Conservation (phyloP, 495 filamentous ascomycete species). For the Hyaloscypha finlandica region DNA sequence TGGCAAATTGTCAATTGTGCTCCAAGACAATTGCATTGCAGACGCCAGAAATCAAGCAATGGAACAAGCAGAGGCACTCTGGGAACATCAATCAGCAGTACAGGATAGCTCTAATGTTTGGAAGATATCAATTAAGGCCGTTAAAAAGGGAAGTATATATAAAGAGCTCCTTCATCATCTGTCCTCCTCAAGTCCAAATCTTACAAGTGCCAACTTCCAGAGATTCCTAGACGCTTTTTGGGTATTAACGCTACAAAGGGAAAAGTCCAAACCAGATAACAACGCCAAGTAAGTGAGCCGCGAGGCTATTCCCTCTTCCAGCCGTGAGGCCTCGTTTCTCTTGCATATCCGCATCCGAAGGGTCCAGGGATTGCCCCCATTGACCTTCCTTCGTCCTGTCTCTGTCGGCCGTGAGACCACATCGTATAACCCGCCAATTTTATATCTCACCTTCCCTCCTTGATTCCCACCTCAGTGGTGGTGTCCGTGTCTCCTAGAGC, state of each 20-base stretch:
- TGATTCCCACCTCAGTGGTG: conserved; percentile 18
- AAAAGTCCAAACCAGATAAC: conserved; percentile 25
- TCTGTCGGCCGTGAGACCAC: conserved; percentile 21
- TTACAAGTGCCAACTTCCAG: conserved; percentile 22
- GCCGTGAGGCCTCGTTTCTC: conserved; percentile 48
- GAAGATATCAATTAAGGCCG: neutral
- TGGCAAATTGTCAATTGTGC: neutral
- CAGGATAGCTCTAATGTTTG: neutral
- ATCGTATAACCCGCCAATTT: conserved; percentile 19
- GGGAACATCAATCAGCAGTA: neutral
- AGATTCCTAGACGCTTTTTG: conserved; percentile 28
- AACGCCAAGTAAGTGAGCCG: conserved; percentile 43
- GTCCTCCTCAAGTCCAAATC: conserved; percentile 4
- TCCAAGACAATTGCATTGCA: neutral
- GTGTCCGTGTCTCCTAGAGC: conserved; percentile 30
- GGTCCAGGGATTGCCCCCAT: conserved; percentile 19
- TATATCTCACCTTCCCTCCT: conserved; percentile 19
- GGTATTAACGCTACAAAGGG: conserved; percentile 31
- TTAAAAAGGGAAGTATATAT: conserved; percentile 2
- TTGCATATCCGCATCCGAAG: conserved; percentile 16
- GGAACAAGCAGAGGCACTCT: neutral
- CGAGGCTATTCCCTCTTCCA: conserved; percentile 49
- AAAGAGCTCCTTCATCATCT: neutral
- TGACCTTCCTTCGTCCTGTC: conserved; percentile 22
- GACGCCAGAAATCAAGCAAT: neutral